Evolutionary conservation across 2,329 filamentous ascomycete species (phyloP).

Genomic region (Hymenoscyphus scutula): DNA sequence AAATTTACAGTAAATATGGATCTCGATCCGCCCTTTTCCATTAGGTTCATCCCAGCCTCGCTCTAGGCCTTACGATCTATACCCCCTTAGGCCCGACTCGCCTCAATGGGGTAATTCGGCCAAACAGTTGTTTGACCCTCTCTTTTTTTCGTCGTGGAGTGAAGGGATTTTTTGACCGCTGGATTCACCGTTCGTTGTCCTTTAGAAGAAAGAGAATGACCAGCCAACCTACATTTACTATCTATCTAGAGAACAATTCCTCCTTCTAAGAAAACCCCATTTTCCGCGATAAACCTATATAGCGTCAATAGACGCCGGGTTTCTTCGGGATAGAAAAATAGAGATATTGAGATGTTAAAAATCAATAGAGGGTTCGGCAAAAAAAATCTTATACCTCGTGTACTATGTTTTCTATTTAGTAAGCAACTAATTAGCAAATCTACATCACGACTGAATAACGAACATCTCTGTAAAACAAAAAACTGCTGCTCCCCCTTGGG

Average conservation of each 20-base stretch:
- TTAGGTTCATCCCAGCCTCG: neutral
- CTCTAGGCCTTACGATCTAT: neutral
- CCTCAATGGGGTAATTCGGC: constrained; percentile 3
- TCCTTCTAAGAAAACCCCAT: neutral
- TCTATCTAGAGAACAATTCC: too few relatives aligned
- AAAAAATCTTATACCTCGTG: neutral
- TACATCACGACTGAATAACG: neutral
- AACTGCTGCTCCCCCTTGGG: neutral
- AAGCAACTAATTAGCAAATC: neutral
- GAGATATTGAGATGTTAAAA: too few relatives aligned
- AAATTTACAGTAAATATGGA: neutral
- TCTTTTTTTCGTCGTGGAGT: neutral
- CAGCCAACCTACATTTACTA: neutral
- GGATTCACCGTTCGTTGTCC: neutral
- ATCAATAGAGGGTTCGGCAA: neutral
- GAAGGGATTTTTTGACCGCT: neutral
- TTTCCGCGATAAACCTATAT: constrained; percentile 1
- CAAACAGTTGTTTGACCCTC: constrained; percentile 3
- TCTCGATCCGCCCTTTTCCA: neutral
- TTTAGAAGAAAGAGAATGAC: neutral
- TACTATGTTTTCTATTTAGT: neutral
- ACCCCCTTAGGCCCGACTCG: neutral
- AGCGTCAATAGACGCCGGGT: neutral
- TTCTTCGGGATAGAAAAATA: too few relatives aligned
- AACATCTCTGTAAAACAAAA: neutral